Conservation (phyloP, 306 rosid species). For the Arachis stenosperma region DNA sequence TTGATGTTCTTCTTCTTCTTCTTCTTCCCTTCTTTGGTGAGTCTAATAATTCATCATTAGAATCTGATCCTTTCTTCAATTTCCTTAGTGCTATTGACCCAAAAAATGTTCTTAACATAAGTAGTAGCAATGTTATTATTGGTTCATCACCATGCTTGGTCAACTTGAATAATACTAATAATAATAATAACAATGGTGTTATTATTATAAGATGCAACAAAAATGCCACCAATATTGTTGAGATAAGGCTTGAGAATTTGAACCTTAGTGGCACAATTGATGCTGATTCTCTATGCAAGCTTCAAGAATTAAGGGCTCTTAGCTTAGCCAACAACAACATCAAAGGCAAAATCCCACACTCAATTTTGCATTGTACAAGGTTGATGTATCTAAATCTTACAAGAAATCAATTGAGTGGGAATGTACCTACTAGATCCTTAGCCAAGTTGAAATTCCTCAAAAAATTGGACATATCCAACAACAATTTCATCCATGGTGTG, state of each 20-base stretch:
- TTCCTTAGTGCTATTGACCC: constrained; percentile 44
- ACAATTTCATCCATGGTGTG: constrained; percentile 40
- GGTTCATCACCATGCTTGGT: constrained; percentile 43
- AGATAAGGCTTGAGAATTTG: constrained; percentile 41
- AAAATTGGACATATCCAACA: constrained; percentile 59
- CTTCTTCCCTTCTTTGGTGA: constrained; percentile 2
- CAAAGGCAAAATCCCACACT: constrained; percentile 45
- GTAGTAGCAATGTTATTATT: too few species aligned
- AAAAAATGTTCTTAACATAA: constrained; percentile 45
- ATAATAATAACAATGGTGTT: too few species aligned
- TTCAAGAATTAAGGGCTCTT: constrained; percentile 36
- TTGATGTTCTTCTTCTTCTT: not conserved
- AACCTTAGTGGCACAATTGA: constrained; percentile 45
- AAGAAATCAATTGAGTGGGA: constrained; percentile 61
- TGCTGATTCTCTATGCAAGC: constrained; percentile 44
- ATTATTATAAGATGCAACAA: constrained; percentile 37
- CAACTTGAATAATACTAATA: constrained; percentile 9
- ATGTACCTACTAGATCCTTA: constrained; percentile 51
- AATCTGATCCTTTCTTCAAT: constrained; percentile 43
- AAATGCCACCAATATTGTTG: constrained; percentile 38
- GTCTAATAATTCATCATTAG: constrained; percentile 41
- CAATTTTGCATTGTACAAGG: constrained; percentile 52
- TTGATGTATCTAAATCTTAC: constrained; percentile 58
- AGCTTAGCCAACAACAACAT: constrained; percentile 50
- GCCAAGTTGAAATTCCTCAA: constrained; percentile 51